Percentiles rank a stretch among this genome's conserved stretches.
Conservation (phyloP, 495 filamentous ascomycete genomes). For the Penicillium nucicola region DNA sequence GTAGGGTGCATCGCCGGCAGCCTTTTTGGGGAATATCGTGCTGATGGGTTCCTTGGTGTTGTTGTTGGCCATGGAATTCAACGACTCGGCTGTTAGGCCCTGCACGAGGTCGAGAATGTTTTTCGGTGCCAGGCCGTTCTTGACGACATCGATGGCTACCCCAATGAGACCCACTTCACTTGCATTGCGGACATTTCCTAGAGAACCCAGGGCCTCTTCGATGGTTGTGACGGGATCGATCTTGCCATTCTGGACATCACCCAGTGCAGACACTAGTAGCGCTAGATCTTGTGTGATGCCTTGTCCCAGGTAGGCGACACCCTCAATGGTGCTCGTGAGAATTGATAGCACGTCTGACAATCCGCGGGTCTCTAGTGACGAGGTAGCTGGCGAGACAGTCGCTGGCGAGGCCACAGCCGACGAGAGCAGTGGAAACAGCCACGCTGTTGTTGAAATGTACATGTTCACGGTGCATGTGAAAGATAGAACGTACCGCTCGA, state of each 20-base stretch:
- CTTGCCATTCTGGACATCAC: not conserved
- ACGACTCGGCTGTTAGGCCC: not conserved
- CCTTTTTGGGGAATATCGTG: slow-evolving; percentile 9
- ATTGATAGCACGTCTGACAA: not conserved
- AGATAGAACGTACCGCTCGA: no score
- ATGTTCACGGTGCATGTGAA: no score
- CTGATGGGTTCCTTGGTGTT: slow-evolving; percentile 15
- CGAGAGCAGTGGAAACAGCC: not conserved
- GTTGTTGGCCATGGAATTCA: slow-evolving; percentile 3
- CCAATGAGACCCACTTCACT: not conserved
- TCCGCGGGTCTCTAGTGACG: not conserved
- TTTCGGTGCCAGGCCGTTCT: not conserved
- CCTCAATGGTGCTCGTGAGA: not conserved
- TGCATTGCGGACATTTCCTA: not conserved
- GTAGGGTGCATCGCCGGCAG: slow-evolving; percentile 4
- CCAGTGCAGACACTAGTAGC: not conserved
- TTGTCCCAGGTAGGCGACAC: not conserved
- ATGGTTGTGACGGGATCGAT: not conserved
- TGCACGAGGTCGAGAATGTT: slow-evolving; percentile 3
- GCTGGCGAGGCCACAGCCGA: not conserved
- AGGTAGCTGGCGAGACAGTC: not conserved
- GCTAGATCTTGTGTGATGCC: not conserved
- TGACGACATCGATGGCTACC: not conserved
- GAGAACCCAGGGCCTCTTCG: slow-evolving; percentile 1
- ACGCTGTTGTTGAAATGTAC: not conserved